These are phyloP conservation scores for Typha latifolia DNA, from an alignment of 176 grass and related monocot genomes.

Conservation along the genomic window DNA sequence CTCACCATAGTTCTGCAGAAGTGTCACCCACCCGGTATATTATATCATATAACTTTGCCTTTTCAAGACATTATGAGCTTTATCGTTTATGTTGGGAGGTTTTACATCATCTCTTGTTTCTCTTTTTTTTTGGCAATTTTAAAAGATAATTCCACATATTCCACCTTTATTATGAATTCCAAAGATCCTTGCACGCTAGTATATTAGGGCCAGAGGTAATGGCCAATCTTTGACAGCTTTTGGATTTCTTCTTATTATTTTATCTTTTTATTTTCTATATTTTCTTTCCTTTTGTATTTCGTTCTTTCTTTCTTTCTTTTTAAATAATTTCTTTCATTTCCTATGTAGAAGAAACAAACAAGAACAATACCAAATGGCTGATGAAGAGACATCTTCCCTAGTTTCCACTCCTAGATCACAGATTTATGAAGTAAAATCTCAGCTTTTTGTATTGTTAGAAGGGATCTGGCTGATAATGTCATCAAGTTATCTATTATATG, in stretches of 20 bases:
- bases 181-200: too few species aligned
- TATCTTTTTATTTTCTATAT: not conserved
- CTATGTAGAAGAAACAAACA: constrained; percentile 23
- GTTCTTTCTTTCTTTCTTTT: not conserved
- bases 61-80: too few species aligned
- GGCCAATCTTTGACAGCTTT: not conserved
- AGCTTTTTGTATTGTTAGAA: constrained; percentile 69
- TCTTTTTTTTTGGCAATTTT: not conserved
- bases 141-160: not conserved
- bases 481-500: constrained; percentile 64
- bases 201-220: too few species aligned
- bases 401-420: constrained; percentile 44
- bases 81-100: too few species aligned
- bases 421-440: constrained; percentile 32
- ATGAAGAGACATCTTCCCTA: constrained; percentile 57
- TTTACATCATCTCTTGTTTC: not conserved
- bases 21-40: constrained; percentile 38
- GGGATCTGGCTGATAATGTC: constrained; percentile 70
- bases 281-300: too few species aligned
- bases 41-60: too few species aligned
- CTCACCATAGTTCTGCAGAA: constrained; percentile 35
- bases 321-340: constrained; percentile 4
- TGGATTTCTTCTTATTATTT: not conserved
- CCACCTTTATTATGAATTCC: not conserved
- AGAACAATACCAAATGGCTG: constrained; percentile 16